Percentiles rank a stretch among this genome's conserved stretches.
Conservation (phyloP, 208 protist genomes). For the Leptomonas pyrrhocoris region DNA sequence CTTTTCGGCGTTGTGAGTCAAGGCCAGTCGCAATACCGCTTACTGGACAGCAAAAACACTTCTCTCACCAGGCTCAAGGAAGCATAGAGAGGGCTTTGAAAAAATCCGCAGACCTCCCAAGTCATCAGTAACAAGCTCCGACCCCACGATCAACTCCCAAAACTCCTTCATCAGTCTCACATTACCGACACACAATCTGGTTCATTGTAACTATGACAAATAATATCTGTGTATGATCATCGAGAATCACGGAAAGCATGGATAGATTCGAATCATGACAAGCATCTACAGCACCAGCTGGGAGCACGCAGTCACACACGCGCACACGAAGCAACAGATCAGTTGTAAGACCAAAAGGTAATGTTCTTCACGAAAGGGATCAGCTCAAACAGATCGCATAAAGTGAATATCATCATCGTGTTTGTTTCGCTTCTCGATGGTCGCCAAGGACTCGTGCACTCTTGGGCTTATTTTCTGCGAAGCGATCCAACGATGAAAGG, state of each 20-base stretch:
- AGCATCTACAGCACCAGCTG: background rate
- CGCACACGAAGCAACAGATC: constrained; percentile 7
- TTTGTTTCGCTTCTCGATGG: background rate
- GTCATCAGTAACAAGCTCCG: too few species aligned
- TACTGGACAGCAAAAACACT: too few species aligned
- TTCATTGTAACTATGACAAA: constrained; percentile 36
- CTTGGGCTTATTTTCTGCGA: constrained; percentile 71
- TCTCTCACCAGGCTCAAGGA: too few species aligned
- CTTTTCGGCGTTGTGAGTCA: too few species aligned
- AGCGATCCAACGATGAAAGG: constrained; percentile 44
- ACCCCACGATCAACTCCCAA: too few species aligned
- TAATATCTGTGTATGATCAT: constrained; percentile 35
- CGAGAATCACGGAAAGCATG: constrained; percentile 34
- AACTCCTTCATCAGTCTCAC: background rate
- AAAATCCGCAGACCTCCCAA: too few species aligned
- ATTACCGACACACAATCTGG: background rate
- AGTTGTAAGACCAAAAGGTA: constrained; percentile 17
- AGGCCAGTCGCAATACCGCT: too few species aligned
- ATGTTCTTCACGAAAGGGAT: constrained; percentile 24
- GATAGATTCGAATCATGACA: constrained; percentile 32
- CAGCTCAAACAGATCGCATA: constrained; percentile 42
- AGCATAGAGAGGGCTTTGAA: too few species aligned
- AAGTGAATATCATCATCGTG: constrained; percentile 16
- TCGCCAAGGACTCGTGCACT: background rate
- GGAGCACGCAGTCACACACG: constrained; percentile 10